Conservation (phyloP, 768 basidiomycete species). For the Tephrocybe sp. region DNA sequence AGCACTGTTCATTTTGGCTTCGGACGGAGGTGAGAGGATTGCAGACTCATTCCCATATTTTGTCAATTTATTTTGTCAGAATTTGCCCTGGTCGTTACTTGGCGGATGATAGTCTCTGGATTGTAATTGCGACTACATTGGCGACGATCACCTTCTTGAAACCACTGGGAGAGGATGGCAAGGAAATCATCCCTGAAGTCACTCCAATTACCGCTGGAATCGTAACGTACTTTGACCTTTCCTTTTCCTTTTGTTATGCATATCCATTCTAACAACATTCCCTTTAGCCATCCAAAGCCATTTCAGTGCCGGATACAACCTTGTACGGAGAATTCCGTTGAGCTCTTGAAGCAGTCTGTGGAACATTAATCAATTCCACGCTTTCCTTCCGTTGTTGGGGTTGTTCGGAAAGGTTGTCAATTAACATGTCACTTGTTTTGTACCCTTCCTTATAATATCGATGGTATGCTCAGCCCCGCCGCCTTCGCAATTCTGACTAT, state of each 20-base stretch:
- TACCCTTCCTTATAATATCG: not conserved
- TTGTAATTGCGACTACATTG: not conserved
- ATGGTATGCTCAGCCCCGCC: constrained; percentile 56
- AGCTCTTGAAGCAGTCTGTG: not conserved
- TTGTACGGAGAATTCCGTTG: constrained; percentile 5
- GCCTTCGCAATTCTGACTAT: constrained; percentile 51
- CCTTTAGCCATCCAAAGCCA: constrained; percentile 23
- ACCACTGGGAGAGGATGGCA: not conserved
- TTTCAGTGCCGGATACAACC: constrained; percentile 25
- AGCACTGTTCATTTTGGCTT: constrained; percentile 26
- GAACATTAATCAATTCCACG: no score
- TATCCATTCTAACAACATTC: not conserved
- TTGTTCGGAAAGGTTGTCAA: no score
- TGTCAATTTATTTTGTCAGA: not conserved
- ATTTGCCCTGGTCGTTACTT: constrained; percentile 1
- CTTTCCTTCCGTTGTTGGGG: no score
- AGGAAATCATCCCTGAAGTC: not conserved
- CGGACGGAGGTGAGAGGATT: constrained; percentile 24
- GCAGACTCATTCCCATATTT: no score
- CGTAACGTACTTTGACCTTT: not conserved
- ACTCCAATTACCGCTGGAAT: not conserved
- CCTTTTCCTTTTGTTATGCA: no score
- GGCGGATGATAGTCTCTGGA: constrained; percentile 1
- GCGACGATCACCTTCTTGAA: not conserved
- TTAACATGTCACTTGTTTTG: no score